Evolutionary conservation across 2,329 filamentous ascomycete species (phyloP).

Genomic region (Sporothrix schenckii): DNA sequence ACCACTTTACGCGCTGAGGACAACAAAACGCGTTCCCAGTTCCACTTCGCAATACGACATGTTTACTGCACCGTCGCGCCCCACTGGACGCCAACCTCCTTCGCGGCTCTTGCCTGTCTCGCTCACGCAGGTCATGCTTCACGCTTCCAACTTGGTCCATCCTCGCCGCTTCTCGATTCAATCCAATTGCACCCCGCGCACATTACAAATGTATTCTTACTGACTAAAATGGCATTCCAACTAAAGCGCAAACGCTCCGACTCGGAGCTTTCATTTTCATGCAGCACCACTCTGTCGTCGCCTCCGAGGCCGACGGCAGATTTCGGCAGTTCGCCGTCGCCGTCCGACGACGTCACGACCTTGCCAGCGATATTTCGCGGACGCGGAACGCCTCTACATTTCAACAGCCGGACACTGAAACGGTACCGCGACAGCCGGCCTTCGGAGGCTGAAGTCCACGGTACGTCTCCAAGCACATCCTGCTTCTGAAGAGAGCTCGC

Average conservation of each 20-base stretch:
- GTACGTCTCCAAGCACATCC: conserved; percentile 46
- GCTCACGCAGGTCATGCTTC: neutral
- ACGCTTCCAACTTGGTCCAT: neutral
- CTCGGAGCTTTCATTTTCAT: conserved; percentile 57
- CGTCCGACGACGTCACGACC: conserved; percentile 42
- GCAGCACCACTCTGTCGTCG: conserved; percentile 49
- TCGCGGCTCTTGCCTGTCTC: neutral
- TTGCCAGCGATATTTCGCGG: conserved; percentile 42
- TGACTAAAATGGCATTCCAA: conserved; percentile 46
- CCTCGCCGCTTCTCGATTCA: neutral
- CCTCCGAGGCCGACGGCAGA: conserved; percentile 41
- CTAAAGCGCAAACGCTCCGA: conserved; percentile 67
- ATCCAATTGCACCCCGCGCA: neutral
- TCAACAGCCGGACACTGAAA: conserved; percentile 63
- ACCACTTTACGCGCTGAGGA: conserved; percentile 18
- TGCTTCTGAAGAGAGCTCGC: neutral
- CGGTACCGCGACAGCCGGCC: conserved; percentile 63
- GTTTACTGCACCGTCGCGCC: neutral
- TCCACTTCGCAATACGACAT: too few relatives aligned
- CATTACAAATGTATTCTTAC: neutral
- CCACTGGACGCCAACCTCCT: neutral
- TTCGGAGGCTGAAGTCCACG: conserved; percentile 57
- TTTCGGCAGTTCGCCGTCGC: conserved; percentile 43
- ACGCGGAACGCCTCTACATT: conserved; percentile 48
- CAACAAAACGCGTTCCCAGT: neutral